Evolutionary conservation across 306 rosid genomes (phyloP).

Genomic region (Acacia crassicarpa): DNA sequence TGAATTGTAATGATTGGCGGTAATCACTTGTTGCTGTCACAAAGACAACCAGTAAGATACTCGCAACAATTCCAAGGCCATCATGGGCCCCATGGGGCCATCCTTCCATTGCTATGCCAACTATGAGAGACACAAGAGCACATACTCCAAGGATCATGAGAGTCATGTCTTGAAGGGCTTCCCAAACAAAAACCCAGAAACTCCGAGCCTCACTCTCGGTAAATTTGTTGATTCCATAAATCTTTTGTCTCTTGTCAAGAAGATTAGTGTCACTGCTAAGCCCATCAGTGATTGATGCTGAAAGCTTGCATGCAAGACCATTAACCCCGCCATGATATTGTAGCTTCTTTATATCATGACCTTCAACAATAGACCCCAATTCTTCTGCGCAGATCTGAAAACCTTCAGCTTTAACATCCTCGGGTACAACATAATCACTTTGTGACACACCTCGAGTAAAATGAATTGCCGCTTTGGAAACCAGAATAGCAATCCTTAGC

Average conservation of each 20-base stretch:
- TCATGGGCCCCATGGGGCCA: conserved; percentile 97
- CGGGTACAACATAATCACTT: conserved; percentile 69
- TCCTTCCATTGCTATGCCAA: conserved; percentile 86
- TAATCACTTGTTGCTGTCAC: conserved; percentile 96
- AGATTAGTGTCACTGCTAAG: conserved; percentile 44
- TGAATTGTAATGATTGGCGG: conserved; percentile 90
- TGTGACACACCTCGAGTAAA: conserved; percentile 65
- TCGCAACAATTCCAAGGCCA: conserved; percentile 95
- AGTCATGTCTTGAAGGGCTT: conserved; percentile 98
- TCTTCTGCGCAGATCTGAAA: conserved; percentile 81
- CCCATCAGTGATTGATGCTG: conserved; percentile 62
- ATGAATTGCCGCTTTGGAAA: conserved; percentile 87
- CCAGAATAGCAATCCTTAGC: conserved; percentile 76
- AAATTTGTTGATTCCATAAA: conserved; percentile 82
- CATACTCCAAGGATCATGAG: conserved; percentile 92
- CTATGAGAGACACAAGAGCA: conserved; percentile 78
- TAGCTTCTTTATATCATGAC: conserved; percentile 78
- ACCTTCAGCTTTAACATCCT: conserved; percentile 78
- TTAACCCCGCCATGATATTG: conserved; percentile 62
- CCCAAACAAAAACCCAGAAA: conserved; percentile 92
- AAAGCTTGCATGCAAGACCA: conserved; percentile 75
- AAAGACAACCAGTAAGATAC: conserved; percentile 88
- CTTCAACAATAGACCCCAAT: conserved; percentile 87
- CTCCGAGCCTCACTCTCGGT: conserved; percentile 65
- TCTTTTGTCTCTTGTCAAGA: conserved; percentile 47